Base-by-base conservation (phyloP, 805 yeast species). In the Schwanniomyces occidentalis region DNA sequence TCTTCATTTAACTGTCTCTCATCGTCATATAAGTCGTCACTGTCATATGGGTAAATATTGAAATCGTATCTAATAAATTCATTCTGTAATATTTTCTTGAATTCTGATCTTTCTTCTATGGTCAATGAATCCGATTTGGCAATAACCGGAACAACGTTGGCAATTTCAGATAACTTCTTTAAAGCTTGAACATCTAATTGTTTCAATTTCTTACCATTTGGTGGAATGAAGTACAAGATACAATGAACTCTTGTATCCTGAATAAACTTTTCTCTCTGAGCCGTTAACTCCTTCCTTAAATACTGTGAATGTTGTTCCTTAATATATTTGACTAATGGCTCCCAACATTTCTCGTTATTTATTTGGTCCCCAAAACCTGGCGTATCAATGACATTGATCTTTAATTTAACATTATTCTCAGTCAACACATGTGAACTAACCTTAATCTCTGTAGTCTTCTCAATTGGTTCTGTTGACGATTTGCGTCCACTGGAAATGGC, bases 301-400 rank as follows among this genome's bases (percentile, higher is more conserved):
- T 85, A 90, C 52, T 82, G 82, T 27, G 95, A 84, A 61, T 90
- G 95, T 65, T 90, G 97, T 63, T 90, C 97, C 66, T 90, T 90
- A 58, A 90, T 87, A 65, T 89, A 90, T 64, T 87, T 88, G 46
- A 90, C 82, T 44, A 90, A 81, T 34, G 96, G 96, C 51, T 90
- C 98, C 96, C 97, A 91, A 64, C 95, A 89, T 63, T 84, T 85
- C 52, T 86, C 95, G 63, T 90, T 90, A 68, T 89, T 86, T 48
- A 93, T 85, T 65, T 86, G 96, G 71, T 93, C 99, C 24, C 96
- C 98, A 70, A 88, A 93, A 10, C 98, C 98, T 14, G 98, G 98
- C 3, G 99, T 93, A 59, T 93, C 99, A 56, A 93, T 86, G 37
- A 93, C 80, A 51, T 88, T 90, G 45, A 93, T 69, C 52, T 83